Base-by-base conservation (phyloP, 768 basidiomycete genomes). In the Leccinum arenicola region DNA sequence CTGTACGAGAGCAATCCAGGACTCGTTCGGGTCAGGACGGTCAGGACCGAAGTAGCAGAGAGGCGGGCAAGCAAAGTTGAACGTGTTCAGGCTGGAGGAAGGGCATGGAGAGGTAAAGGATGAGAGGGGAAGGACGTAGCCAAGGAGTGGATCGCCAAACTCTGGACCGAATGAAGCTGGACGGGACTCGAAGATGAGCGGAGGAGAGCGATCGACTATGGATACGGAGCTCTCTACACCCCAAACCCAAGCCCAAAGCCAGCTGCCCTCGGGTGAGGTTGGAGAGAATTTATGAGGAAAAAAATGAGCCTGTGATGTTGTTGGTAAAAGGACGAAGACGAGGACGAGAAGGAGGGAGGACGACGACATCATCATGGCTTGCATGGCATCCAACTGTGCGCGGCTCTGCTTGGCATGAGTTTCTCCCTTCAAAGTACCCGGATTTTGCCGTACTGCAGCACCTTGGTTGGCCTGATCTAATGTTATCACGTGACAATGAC, bases 1-100 rank as follows among this genome's bases (percentile, higher is more conserved):
- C 72, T 96, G 89, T 0, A 97, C 87, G 52, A 98, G 81, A 0
- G 93, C 96, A 70, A 98, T 91, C 89, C 93, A 95, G 10, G 85
- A 78, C 57, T 93, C 91, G 12, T 80, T 77, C 21, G 74, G 77
- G 57, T 82, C 80, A 0, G 91, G 91, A 17, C 78, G 72, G 60
- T 83, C 69, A 3, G 80, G 75, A 1, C 86, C 86, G 48, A 66
- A 71, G 3, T 82, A 64, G 59, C 91, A 93, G 19, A 93, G 78
- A 3, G 77, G 73, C 5, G 91, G 89, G 67, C 91, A 94, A 12
- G 85, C 91, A 3, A 75, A 74, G 57, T 89, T 88, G 1, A 65
- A 58, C 4, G 38, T 8, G 11, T 50, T 57, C 10, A 48, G 47
- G 12, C 48, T 31, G 4, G 43, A 48, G 3, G 61, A 48, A 4